A percentile compares a stretch with the other conserved stretches of the same genome.
phyloP scores from a whole-genome alignment of 2,329 filamentous ascomycete genomes.

The Trichoderma sp. region DNA sequence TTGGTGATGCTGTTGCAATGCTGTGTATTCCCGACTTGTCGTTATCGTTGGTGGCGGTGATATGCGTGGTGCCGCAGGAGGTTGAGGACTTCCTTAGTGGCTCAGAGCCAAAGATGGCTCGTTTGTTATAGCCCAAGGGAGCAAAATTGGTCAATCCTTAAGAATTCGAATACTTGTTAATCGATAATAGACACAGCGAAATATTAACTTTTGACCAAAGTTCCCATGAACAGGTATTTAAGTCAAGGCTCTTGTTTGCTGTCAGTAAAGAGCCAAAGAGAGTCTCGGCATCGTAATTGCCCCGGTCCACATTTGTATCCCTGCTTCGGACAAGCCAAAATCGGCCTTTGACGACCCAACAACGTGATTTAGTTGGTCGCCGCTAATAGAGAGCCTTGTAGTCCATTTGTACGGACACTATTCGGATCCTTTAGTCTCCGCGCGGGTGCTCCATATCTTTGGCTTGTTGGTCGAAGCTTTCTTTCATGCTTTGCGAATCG shows the following conservation, averaged over 20 bases:
- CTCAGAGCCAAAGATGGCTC: neutral
- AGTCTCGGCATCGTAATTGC: slow-evolving; percentile 8
- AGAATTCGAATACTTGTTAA: no score
- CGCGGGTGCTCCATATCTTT: neutral
- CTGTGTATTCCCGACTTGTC: neutral
- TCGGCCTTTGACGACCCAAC: neutral
- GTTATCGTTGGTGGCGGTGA: neutral
- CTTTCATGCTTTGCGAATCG: neutral
- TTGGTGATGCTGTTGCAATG: neutral
- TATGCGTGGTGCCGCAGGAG: neutral
- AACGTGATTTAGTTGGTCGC: neutral
- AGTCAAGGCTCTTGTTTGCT: neutral
- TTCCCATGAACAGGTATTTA: neutral
- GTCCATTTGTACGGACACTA: neutral
- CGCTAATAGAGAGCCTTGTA: neutral
- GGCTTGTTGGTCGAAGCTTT: neutral
- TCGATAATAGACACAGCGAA: neutral
- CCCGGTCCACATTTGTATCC: slow-evolving; percentile 2
- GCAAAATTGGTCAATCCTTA: no score
- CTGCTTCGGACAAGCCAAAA: neutral
- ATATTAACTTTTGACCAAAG: neutral
- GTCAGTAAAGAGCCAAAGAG: neutral
- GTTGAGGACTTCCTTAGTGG: neutral
- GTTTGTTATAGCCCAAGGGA: neutral
- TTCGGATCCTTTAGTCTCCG: neutral